phyloP scores from a whole-genome alignment of 2,329 filamentous ascomycete genomes.

The Metarhizium guizhouense region DNA sequence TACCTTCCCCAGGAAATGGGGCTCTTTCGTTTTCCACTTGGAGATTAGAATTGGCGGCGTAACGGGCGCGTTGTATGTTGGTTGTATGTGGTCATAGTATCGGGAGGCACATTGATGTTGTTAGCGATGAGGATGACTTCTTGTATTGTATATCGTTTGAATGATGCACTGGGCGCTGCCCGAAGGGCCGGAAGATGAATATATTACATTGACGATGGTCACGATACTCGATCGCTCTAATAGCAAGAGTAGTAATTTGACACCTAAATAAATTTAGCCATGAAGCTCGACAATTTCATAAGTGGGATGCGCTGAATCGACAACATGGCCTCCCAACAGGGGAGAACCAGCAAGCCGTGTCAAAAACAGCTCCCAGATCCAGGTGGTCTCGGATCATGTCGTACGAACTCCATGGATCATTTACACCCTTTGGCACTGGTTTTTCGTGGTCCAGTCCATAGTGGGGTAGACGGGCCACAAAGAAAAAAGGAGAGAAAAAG shows the following conservation, averaged over 20 bases:
- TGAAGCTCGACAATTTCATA: slow-evolving; percentile 2
- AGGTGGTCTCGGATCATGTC: neutral
- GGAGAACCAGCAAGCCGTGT: neutral
- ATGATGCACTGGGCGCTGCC: slow-evolving; percentile 4
- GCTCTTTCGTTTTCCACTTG: slow-evolving; percentile 3
- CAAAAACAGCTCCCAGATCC: neutral
- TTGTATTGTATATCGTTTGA: slow-evolving; percentile 10
- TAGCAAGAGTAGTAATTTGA: slow-evolving; percentile 1
- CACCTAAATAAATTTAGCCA: slow-evolving; percentile 11
- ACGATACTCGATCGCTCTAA: slow-evolving; percentile 1
- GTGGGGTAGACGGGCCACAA: neutral
- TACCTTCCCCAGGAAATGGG: slow-evolving; percentile 12
- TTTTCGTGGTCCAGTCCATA: neutral
- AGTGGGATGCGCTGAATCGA: neutral
- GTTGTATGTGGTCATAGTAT: slow-evolving; percentile 7
- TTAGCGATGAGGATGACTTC: slow-evolving; percentile 3
- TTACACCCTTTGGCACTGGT: neutral
- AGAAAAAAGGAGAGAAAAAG: neutral
- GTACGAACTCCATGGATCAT: neutral
- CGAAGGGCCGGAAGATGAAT: neutral
- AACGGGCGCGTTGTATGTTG: slow-evolving; percentile 7
- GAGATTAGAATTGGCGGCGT: slow-evolving; percentile 8
- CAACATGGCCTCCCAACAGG: neutral
- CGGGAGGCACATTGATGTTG: slow-evolving; percentile 6
- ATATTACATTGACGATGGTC: slow-evolving; percentile 3